A percentile compares a stretch with the other conserved stretches of the same genome.
Evolutionary conservation across 257 asterid species (phyloP).

Genomic region (Ilex aquifolium): DNA sequence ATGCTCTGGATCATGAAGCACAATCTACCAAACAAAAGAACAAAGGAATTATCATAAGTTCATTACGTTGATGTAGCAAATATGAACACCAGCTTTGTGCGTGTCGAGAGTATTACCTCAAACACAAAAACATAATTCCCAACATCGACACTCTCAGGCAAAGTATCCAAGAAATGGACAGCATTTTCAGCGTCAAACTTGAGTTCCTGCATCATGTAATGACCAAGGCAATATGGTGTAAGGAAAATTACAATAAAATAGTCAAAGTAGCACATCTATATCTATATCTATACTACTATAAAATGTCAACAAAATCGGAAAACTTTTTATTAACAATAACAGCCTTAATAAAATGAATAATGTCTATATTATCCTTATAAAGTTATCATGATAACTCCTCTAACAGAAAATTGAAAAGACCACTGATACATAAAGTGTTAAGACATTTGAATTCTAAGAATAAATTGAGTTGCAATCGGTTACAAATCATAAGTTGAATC

Average conservation of each 20-base stretch:
- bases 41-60: neutral
- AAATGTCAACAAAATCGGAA: neutral
- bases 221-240: slow-evolving; percentile 10
- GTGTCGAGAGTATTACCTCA: slow-evolving; percentile 49
- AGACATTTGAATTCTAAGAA: too few species aligned
- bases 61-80: slow-evolving; percentile 12
- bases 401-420: too few species aligned
- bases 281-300: neutral
- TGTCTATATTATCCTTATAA: too few species aligned
- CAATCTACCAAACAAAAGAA: slow-evolving; percentile 39
- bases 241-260: slow-evolving; percentile 7
- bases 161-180: slow-evolving; percentile 60
- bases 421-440: too few species aligned
- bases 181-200: slow-evolving; percentile 54
- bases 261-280: neutral
- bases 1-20: slow-evolving; percentile 65
- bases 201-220: slow-evolving; percentile 58
- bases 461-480: too few species aligned
- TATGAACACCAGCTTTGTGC: slow-evolving; percentile 4
- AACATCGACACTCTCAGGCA: slow-evolving; percentile 62
- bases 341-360: neutral
- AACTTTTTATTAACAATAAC: neutral
- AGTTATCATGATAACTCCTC: too few species aligned
- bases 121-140: slow-evolving; percentile 69
- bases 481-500: too few species aligned